phyloP scores from a whole-genome alignment of 2,329 filamentous ascomycete species.

The Hypoxylon sp. region DNA sequence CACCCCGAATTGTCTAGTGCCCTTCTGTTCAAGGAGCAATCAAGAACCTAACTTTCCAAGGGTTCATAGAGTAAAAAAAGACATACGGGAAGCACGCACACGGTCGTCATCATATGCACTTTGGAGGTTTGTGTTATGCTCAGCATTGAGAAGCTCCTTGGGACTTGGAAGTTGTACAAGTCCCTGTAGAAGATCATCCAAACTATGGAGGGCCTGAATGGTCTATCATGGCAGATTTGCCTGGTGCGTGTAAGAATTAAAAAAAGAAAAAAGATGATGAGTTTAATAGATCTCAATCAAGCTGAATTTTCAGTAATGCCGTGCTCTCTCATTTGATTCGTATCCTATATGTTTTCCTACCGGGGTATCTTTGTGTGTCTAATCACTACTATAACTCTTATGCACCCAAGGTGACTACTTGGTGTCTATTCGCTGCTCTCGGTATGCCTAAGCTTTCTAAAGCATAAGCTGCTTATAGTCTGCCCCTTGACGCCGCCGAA shows the following conservation, averaged over 20 bases:
- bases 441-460: constrained; percentile 63
- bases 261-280: constrained; percentile 57
- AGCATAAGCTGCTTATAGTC: constrained; percentile 89
- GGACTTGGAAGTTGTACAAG: constrained; percentile 30
- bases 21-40: constrained; percentile 39
- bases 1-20: constrained; percentile 42
- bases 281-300: constrained; percentile 65
- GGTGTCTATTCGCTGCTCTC: constrained; percentile 8
- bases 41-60: constrained; percentile 32
- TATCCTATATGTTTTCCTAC: constrained; percentile 48
- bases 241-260: constrained; percentile 39
- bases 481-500: constrained; percentile 92
- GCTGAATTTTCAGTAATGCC: constrained; percentile 6
- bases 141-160: constrained; percentile 23
- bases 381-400: background rate
- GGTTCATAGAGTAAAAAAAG: constrained; percentile 40
- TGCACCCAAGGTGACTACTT: no score
- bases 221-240: constrained; percentile 19
- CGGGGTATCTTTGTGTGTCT: constrained; percentile 24
- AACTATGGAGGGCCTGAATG: constrained; percentile 7
- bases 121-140: constrained; percentile 34
- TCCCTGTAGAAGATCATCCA: constrained; percentile 31
- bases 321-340: constrained; percentile 45
- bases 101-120: constrained; percentile 34
- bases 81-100: constrained; percentile 37